A percentile compares a stretch with the other conserved stretches of the same genome.
These are phyloP conservation scores for Taxillus chinensis DNA, from an alignment of 164 flowering plant species.

Conservation along the genomic window DNA sequence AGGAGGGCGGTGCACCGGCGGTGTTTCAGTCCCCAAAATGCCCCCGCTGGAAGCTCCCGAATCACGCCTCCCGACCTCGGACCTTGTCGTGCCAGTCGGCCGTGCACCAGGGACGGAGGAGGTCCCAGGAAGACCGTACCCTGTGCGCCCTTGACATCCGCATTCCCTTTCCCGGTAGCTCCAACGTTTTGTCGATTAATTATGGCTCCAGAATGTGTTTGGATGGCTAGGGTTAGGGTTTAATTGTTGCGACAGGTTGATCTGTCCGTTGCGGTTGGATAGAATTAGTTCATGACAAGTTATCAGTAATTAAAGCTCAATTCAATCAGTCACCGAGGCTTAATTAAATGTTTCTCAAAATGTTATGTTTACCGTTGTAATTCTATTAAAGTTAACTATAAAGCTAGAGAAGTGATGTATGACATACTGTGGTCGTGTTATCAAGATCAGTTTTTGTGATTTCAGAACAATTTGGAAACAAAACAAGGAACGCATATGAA, in stretches of 20 bases:
- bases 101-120: constrained; percentile 63
- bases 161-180: constrained; percentile 78
- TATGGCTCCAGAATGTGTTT: not conserved
- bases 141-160: constrained; percentile 66
- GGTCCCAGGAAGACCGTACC: constrained; percentile 53
- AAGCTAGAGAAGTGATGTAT: too few relatives aligned
- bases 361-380: too few relatives aligned
- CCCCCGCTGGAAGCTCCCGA: constrained; percentile 74
- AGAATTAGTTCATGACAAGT: too few relatives aligned
- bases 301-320: too few relatives aligned
- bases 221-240: not conserved
- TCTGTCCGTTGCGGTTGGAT: too few relatives aligned
- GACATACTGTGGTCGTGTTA: too few relatives aligned
- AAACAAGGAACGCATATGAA: too few relatives aligned
- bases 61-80: constrained; percentile 24
- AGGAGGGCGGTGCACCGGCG: constrained; percentile 92
- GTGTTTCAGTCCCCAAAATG: constrained; percentile 90
- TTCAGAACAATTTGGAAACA: too few relatives aligned
- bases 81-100: constrained; percentile 47
- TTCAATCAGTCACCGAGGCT: too few relatives aligned
- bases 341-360: too few relatives aligned
- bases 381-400: too few relatives aligned
- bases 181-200: not conserved
- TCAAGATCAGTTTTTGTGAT: too few relatives aligned
- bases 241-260: not conserved